Evolutionary conservation across 192 early-diverging fungal species (phyloP).

Genomic region (Diversispora epigaea): DNA sequence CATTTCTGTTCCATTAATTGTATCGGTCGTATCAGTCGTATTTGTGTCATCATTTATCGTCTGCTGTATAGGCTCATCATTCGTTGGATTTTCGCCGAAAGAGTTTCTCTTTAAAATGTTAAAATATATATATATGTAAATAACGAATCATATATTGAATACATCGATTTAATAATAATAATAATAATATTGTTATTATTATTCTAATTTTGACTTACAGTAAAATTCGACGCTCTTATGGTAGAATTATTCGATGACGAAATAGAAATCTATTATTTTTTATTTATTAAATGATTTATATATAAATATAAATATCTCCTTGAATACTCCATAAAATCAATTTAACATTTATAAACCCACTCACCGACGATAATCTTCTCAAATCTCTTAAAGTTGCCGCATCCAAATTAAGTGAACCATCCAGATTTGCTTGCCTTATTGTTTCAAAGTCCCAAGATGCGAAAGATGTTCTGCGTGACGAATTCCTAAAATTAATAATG

Average conservation of each 20-base stretch:
- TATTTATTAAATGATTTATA: background rate
- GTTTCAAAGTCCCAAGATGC: constrained; percentile 44
- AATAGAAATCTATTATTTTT: background rate
- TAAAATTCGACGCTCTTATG: background rate
- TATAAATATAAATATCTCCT: background rate
- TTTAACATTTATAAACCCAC: too few species aligned
- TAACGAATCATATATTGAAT: too few species aligned
- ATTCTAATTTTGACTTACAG: background rate
- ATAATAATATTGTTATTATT: background rate
- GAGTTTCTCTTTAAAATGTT: too few species aligned
- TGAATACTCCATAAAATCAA: background rate
- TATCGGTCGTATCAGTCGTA: too few species aligned
- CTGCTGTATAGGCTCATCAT: too few species aligned
- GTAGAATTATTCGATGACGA: background rate
- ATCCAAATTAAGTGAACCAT: constrained; percentile 10
- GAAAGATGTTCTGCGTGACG: constrained; percentile 33
- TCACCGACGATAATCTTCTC: background rate
- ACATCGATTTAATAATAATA: background rate
- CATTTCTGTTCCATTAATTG: too few species aligned
- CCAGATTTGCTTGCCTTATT: constrained; percentile 3
- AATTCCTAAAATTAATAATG: background rate
- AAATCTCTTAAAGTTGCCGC: background rate
- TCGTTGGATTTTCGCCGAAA: too few species aligned
- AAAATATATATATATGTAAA: too few species aligned
- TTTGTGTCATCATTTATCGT: too few species aligned